These are phyloP conservation scores for Debaryomyces maramus DNA, from an alignment of 805 yeast genomes.

Conservation along the genomic window DNA sequence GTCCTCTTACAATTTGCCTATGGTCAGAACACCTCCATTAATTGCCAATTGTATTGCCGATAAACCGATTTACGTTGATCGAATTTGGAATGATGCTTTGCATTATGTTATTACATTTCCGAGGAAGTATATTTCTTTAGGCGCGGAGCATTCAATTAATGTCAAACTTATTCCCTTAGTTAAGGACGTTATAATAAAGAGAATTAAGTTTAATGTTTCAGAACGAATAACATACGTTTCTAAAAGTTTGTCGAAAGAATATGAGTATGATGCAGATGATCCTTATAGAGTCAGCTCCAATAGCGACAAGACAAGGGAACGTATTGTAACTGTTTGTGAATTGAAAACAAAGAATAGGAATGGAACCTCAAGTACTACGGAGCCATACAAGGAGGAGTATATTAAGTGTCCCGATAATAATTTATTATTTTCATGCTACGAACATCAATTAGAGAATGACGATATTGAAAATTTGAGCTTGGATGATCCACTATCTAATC, in stretches of 20 bases:
- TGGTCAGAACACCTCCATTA: conserved; percentile 56
- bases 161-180: conserved; percentile 66
- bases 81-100: conserved; percentile 70
- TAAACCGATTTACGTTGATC: conserved; percentile 74
- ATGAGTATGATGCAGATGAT: conserved; percentile 41
- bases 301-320: conserved; percentile 40
- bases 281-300: conserved; percentile 21
- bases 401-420: conserved; percentile 61
- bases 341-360: conserved; percentile 52
- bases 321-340: conserved; percentile 60
- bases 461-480: conserved; percentile 9
- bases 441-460: conserved; percentile 22
- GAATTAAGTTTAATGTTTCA: conserved; percentile 63
- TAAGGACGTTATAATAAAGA: conserved; percentile 59
- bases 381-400: conserved; percentile 60
- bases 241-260: conserved; percentile 44
- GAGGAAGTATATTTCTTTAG: conserved; percentile 63
- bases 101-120: conserved; percentile 74
- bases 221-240: conserved; percentile 68
- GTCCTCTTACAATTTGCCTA: conserved; percentile 41
- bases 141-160: conserved; percentile 58
- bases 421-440: conserved; percentile 56
- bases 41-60: conserved; percentile 58
- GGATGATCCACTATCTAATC: conserved; percentile 8
- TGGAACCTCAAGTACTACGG: conserved; percentile 28